Evolutionary conservation across 2,329 filamentous ascomycete genomes (phyloP), one percentile per base, ranked within the genome.

Genomic region (Penicillium occitanis): DNA sequence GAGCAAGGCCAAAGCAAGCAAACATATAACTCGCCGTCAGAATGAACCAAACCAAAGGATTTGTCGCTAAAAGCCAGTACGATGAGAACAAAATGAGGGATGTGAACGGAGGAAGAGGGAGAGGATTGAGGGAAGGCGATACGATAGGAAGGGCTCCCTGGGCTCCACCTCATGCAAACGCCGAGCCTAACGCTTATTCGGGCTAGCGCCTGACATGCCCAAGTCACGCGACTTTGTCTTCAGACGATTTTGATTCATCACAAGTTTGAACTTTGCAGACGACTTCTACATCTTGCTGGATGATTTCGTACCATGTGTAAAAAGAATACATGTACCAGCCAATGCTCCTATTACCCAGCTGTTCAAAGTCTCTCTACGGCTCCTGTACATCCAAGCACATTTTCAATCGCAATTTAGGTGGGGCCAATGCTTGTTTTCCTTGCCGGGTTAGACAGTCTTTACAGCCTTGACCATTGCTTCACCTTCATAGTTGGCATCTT

Each of bases 221-320:
- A 19, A 25, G 53, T 57, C 53, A 57, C 53, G 33, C 53, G 53
- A 37, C n/a, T 57, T 55, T 57, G 33, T 57, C 33, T 37, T 22
- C n/a, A 57, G 51, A 57, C 19, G 51, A 57, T 57, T 33, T 30
- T 11, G 25, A n/a, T 53, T 13, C 50, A 53, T 53, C 25, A 33
- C 19, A 10, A 50, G 46, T 50, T 22, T 33, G 30, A 8, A 8
- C 7, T 33, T 33, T 33, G 5, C 6, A 6, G 17, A 10, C n/a
- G 25, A 44, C 2, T 44, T 44, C 22, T 7, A 11, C 46, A 25
- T 22, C 46, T 50, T 28, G 46, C 46, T 50, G 11, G 46, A 13
- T 7, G 22, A 25, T 51, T 17, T 33, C 30, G 50, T 19, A 30
- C 14, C 25, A 50, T 50, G 11, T 14, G 19, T 25, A 14, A 3